Evolutionary conservation across 495 filamentous ascomycete genomes (phyloP).

Genomic region (Trichoderma gamsii): DNA sequence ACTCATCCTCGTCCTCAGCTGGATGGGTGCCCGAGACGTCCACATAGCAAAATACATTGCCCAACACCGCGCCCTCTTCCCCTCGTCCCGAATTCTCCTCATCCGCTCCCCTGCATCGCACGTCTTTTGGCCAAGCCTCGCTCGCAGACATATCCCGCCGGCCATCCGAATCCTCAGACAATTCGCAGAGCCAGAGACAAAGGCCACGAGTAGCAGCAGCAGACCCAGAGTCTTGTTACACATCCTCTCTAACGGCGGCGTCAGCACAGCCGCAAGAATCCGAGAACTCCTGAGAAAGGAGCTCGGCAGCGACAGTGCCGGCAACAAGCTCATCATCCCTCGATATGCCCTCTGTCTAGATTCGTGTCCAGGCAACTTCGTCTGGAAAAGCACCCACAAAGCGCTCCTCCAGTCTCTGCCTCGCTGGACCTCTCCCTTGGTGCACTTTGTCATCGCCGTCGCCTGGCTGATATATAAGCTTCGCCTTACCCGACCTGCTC

Average conservation of each 20-base stretch:
- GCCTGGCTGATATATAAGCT: constrained; percentile 31
- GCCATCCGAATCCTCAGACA: constrained; percentile 22
- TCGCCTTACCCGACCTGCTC: constrained; percentile 17
- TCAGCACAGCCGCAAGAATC: constrained; percentile 11
- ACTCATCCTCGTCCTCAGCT: constrained; percentile 38
- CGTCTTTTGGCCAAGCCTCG: constrained; percentile 19
- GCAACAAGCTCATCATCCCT: constrained; percentile 24
- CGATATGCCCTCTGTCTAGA: constrained; percentile 34
- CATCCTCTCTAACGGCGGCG: constrained; percentile 42
- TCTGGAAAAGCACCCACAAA: constrained; percentile 23
- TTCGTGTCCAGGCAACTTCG: constrained; percentile 34
- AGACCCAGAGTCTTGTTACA: constrained; percentile 35
- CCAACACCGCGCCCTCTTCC: constrained; percentile 36
- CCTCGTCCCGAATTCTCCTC: constrained; percentile 35
- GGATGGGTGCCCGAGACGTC: constrained; percentile 40
- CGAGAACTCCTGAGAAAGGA: neutral
- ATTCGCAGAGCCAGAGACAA: neutral
- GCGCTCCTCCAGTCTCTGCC: constrained; percentile 28
- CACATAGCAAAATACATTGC: constrained; percentile 43
- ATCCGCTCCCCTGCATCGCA: constrained; percentile 31
- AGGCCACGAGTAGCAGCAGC: neutral
- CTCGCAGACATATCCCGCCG: constrained; percentile 17
- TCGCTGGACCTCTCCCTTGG: constrained; percentile 23
- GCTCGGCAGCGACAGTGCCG: neutral
- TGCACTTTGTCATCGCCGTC: constrained; percentile 24